phyloP scores from a whole-genome alignment of 1,284 basidiomycete genomes.

The Mycena sp. region DNA sequence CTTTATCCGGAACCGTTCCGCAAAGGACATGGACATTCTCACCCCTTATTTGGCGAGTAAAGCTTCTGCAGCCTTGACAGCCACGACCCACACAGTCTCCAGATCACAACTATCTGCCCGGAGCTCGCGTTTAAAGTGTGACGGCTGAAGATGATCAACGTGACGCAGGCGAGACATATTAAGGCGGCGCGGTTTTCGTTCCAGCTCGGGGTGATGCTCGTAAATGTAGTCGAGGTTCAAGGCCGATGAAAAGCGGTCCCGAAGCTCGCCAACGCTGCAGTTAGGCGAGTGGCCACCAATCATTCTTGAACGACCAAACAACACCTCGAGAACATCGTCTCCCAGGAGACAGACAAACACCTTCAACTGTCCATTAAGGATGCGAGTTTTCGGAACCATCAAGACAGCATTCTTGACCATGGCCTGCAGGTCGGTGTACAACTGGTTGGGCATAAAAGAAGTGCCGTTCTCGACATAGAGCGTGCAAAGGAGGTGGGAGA shows the following conservation, averaged over 20 bases:
- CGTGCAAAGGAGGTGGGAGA: constrained; percentile 10
- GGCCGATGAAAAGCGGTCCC: constrained; percentile 45
- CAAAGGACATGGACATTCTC: not conserved
- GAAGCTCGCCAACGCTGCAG: constrained; percentile 29
- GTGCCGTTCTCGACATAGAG: constrained; percentile 16
- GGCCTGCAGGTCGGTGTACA: constrained; percentile 20
- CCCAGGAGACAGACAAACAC: constrained; percentile 13
- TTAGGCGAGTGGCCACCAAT: constrained; percentile 36
- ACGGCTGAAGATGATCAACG: constrained; percentile 10
- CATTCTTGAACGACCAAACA: constrained; percentile 21
- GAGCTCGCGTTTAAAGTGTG: constrained; percentile 2
- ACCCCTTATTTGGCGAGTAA: not conserved
- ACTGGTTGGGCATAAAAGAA: constrained; percentile 15
- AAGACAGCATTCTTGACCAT: constrained; percentile 20
- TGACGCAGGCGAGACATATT: constrained; percentile 6
- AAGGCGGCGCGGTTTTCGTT: constrained; percentile 16
- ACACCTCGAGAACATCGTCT: constrained; percentile 18
- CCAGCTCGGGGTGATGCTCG: constrained; percentile 13
- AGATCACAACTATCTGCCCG: constrained; percentile 14
- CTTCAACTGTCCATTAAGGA: not conserved
- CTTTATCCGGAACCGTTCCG: not conserved
- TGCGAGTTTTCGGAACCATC: constrained; percentile 1
- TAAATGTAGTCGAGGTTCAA: constrained; percentile 40
- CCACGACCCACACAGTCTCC: not conserved
- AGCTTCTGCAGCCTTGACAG: not conserved